Conservation (phyloP, 768 basidiomycete species). For the Tulasnella sp. region DNA sequence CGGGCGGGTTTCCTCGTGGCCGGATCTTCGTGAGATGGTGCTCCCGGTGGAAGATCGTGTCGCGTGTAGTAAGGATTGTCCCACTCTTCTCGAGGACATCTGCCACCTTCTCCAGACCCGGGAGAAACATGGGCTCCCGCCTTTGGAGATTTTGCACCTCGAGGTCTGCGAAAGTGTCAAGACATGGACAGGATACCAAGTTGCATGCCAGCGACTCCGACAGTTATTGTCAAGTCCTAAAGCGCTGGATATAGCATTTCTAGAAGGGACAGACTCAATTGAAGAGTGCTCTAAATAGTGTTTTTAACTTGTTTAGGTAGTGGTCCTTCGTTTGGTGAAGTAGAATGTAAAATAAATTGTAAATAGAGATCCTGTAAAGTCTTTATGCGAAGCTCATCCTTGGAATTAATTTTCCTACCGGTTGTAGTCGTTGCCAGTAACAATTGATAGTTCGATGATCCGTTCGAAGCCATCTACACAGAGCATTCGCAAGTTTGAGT, state of each 20-base stretch:
- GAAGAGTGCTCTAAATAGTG: background rate
- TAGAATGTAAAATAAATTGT: background rate
- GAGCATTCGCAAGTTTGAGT: background rate
- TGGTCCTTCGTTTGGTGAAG: background rate
- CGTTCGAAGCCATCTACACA: too few species aligned
- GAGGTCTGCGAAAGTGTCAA: background rate
- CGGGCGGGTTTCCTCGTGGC: background rate
- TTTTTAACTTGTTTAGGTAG: background rate
- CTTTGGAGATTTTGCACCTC: background rate
- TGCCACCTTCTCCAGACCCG: background rate
- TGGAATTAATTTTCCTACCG: too few species aligned
- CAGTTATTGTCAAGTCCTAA: background rate
- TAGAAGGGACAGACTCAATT: background rate
- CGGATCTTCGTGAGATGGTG: background rate
- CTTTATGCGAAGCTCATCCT: too few species aligned
- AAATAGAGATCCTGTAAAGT: too few species aligned
- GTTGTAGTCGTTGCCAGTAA: too few species aligned
- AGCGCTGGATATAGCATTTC: background rate
- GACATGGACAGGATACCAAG: background rate
- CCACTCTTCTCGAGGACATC: background rate
- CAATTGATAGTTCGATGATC: too few species aligned
- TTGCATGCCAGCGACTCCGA: background rate
- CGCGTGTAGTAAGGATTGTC: background rate
- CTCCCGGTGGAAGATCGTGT: background rate
- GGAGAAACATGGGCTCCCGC: background rate